Conservation (phyloP, 495 filamentous ascomycete species). For the Trichodelitschia bisporula region DNA sequence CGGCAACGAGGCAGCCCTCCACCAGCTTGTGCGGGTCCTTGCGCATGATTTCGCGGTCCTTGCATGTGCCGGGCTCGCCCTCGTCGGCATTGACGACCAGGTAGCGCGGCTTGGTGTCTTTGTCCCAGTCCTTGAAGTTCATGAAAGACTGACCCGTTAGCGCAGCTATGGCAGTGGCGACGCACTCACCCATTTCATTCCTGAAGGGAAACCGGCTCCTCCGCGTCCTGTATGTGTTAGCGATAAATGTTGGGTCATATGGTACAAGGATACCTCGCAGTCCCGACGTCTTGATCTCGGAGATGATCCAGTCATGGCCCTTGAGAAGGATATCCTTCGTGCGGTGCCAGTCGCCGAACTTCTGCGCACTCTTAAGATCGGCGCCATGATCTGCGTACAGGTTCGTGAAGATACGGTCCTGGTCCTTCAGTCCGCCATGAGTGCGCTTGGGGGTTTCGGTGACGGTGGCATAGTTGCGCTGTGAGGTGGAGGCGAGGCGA, state of each 20-base stretch:
- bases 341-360: constrained; percentile 97
- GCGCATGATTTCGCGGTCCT: constrained; percentile 98
- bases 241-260: no score
- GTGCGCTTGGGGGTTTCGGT: constrained; percentile 43
- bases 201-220: constrained; percentile 92
- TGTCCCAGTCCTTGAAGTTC: constrained; percentile 99
- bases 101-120: constrained; percentile 87
- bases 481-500: no score
- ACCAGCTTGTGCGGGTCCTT: constrained; percentile 98
- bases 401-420: constrained; percentile 97
- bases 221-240: no score
- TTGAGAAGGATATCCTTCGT: constrained; percentile 95
- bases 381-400: constrained; percentile 79
- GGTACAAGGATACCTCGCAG: no score
- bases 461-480: no score
- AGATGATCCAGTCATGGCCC: constrained; percentile 96
- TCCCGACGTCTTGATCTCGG: constrained; percentile 87
- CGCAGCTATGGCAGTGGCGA: constrained; percentile 7
- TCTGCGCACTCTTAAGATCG: constrained; percentile 84
- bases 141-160: constrained; percentile 58
- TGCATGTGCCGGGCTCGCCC: constrained; percentile 96
- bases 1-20: constrained; percentile 90
- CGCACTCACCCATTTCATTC: constrained; percentile 74
- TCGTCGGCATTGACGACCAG: constrained; percentile 96
- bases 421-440: constrained; percentile 72